Conservation (phyloP, 148 eudicot genomes). For the Vaccinium macrocarpon region DNA sequence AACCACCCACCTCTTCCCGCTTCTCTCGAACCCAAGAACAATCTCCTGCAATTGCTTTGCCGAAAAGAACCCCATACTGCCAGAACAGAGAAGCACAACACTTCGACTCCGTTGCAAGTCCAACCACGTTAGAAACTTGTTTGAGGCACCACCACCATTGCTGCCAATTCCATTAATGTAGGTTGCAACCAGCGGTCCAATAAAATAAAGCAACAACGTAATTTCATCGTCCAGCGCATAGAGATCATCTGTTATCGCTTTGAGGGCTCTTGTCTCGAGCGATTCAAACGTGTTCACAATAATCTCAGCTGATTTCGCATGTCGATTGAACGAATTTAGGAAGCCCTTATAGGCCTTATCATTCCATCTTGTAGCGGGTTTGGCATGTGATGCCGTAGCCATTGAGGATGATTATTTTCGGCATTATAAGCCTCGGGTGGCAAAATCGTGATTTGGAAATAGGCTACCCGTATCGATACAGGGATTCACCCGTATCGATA, state of each 20-base stretch:
- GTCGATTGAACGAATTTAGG: neutral
- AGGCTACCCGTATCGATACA: no score
- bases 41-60: conserved; percentile 43
- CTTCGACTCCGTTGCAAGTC: conserved; percentile 45
- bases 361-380: conserved; percentile 29
- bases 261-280: conserved; percentile 32
- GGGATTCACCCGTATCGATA: no score
- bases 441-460: no score
- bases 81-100: conserved; percentile 54
- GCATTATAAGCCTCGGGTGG: no score
- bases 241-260: conserved; percentile 26
- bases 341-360: conserved; percentile 18
- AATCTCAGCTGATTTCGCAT: conserved; percentile 31
- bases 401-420: no score
- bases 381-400: conserved; percentile 37
- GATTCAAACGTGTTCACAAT: conserved; percentile 37
- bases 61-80: conserved; percentile 42
- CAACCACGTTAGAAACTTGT: conserved; percentile 52
- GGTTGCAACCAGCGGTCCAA: conserved; percentile 42
- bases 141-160: neutral
- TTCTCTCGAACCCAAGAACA: conserved; percentile 50
- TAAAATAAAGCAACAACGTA: conserved; percentile 40
- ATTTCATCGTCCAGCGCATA: conserved; percentile 22
- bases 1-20: conserved; percentile 35
- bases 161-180: neutral